Evolutionary conservation across 768 basidiomycete genomes (phyloP), one percentile per base, ranked within the genome.

Genomic region (Agrocybe pediades): DNA sequence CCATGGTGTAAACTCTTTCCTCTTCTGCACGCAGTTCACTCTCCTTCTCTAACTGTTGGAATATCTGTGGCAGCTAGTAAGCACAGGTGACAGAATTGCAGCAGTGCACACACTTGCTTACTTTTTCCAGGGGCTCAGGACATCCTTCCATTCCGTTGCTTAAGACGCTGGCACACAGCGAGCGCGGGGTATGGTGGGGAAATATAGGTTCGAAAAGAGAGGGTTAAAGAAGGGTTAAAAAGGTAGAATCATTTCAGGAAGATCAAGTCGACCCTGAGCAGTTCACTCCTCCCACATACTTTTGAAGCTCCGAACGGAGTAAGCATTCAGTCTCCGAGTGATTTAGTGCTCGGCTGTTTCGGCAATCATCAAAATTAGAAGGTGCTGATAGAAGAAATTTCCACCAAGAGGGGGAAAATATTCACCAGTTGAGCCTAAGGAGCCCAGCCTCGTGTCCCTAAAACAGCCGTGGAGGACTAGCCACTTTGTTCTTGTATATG

Each of bases 11-110:
- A 13, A 46, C 58, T 6, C 39, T 47, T 21, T 45, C 41, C 50
- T 71, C 70, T 49, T 69, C 65, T 11, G 79, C 82, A 27, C 79
- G 74, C 29, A 73, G 71, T 59, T 81, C 81, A 62, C 74, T 83
- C 59, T 81, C 82, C 54, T 80, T 72, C 59, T 86, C 85, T 19
- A 86, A 77, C 56, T 73, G 73, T 56, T 72, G 77, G 65, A 86
- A 86, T 54, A 80, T 82, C 85, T 86, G n/a, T 21, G 20, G 27
- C 19, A 46, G 17, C 21, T n/a, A n/a, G 13, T 11, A 23, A 47
- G 11, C 24, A 51, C 47, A 24, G 19, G 20, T 29, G 19, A 48
- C 9, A 41, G 19, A 1, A 29, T n/a, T n/a, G n/a, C n/a, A n/a
- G 16, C 26, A 16, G 1, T 49, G 26, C 42, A 9, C 6, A 36